Conservation (phyloP, 2,329 filamentous ascomycete genomes). For the Stagonosporopsis cucurbitacearum region DNA sequence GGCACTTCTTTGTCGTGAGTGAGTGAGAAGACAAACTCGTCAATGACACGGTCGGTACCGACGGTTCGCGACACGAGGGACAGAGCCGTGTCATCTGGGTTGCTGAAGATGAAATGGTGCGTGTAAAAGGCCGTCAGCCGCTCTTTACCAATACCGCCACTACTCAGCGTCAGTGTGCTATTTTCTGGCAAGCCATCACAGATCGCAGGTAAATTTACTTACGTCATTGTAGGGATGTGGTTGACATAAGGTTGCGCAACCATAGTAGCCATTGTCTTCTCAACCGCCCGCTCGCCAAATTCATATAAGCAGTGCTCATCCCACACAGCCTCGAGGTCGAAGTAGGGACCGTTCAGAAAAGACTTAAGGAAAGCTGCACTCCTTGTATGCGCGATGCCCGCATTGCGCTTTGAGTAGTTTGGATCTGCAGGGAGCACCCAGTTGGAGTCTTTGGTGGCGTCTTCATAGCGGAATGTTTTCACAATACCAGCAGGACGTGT, state of each 20-base stretch:
- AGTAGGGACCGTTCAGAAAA: conserved; percentile 67
- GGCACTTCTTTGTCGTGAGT: conserved; percentile 44
- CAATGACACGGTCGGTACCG: conserved; percentile 69
- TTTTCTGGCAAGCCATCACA: neutral
- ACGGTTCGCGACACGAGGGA: conserved; percentile 75
- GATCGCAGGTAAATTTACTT: conserved; percentile 1
- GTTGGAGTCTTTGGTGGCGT: conserved; percentile 29
- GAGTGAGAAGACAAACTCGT: conserved; percentile 46
- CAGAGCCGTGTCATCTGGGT: conserved; percentile 70
- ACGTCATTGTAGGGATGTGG: conserved; percentile 70
- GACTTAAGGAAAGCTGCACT: conserved; percentile 70
- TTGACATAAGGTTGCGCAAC: conserved; percentile 81
- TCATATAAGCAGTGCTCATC: conserved; percentile 77
- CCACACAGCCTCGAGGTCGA: conserved; percentile 80
- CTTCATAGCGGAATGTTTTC: conserved; percentile 36
- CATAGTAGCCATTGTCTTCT: conserved; percentile 82
- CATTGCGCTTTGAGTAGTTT: conserved; percentile 56
- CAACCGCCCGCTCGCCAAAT: conserved; percentile 71
- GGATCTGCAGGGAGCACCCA: conserved; percentile 41
- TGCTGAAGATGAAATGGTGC: conserved; percentile 76
- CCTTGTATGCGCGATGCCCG: conserved; percentile 70
- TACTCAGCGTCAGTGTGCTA: conserved; percentile 3
- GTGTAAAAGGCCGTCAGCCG: conserved; percentile 71
- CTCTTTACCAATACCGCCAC: conserved; percentile 71
- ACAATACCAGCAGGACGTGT: conserved; percentile 19